Evolutionary conservation across 345 rosid genomes (phyloP), one percentile per base, ranked within the genome.

Genomic region (Eucalyptus cloeziana): DNA sequence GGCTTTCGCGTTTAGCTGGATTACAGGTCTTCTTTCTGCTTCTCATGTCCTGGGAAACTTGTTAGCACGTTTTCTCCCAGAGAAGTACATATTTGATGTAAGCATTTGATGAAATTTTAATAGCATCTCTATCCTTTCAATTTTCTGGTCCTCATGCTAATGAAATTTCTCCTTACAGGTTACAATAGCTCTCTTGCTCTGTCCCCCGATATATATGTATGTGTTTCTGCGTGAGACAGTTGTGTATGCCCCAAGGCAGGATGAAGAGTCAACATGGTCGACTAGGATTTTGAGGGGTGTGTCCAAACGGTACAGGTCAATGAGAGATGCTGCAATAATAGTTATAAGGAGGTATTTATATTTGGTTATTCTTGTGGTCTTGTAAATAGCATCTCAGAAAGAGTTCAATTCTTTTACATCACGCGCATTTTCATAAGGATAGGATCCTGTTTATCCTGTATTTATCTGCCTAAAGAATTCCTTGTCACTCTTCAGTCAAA

Each of bases 1-100:
- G 89, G 92, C 94, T 64, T 86, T 92, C 4, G 93, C 92, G 10
- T 93, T 94, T 90, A 91, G 95, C 86, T 94, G 94, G 96, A 93
- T 93, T 31, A 93, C 95, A 1, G 96, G 95, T 17, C 88, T 93
- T 54, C 91, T 91, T 88, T 94, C 95, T 49, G 92, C 93, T 86
- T 93, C 96, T 13, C 94, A 93, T 86, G 90, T 94, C 87, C 9
- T 93, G 56, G 96, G 94, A 62, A 93, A 94, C 89, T 7, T 94
- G 62, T 79, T 93, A 33, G 94, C 96, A 14, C 92, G 91, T 25
- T 93, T 93, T 90, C 95, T 94, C 30, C 96, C 95, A 16, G 94
- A 92, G 88, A 91, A 92, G 86, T 94, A 88, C 90, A 92, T 94
- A 58, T 93, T 94, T 88, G 87, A 44, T 87, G 95, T 94, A 90